Percentiles rank a stretch among this genome's conserved stretches.
Evolutionary conservation across 2,329 filamentous ascomycete species (phyloP).

Genomic region (Scedosporium boydii): DNA sequence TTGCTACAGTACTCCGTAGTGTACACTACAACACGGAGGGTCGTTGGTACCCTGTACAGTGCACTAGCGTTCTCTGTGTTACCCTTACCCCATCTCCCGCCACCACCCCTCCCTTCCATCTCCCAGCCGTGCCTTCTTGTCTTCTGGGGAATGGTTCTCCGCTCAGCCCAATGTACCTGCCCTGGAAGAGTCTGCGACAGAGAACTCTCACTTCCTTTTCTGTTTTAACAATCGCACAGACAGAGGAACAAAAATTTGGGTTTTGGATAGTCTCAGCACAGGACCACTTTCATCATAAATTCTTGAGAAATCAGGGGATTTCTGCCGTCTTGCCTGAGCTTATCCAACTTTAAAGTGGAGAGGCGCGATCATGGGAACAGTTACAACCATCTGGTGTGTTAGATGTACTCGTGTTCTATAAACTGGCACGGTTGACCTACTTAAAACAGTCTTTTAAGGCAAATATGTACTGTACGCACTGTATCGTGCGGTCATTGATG

Average conservation of each 20-base stretch:
- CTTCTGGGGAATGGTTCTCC: background rate
- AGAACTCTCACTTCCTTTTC: background rate
- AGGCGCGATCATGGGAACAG: background rate
- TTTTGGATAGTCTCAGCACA: background rate
- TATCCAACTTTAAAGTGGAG: background rate
- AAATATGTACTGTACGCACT: background rate
- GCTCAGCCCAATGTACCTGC: background rate
- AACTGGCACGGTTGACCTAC: background rate
- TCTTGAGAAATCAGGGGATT: background rate
- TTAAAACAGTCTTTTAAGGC: background rate
- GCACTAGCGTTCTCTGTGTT: background rate
- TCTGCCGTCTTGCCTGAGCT: background rate
- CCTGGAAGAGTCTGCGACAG: background rate
- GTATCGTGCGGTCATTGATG: background rate
- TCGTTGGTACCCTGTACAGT: background rate
- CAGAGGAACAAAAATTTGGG: too few species aligned
- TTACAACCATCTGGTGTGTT: background rate
- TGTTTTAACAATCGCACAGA: too few species aligned
- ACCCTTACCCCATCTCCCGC: background rate
- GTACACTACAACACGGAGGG: background rate
- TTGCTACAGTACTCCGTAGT: too few species aligned
- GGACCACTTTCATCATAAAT: too few species aligned
- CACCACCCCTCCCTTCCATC: background rate
- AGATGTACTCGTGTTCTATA: too few species aligned
- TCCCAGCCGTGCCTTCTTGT: background rate